Evolutionary conservation across 2,329 filamentous ascomycete species (phyloP).

Genomic region (Dothideomycetes sp.): DNA sequence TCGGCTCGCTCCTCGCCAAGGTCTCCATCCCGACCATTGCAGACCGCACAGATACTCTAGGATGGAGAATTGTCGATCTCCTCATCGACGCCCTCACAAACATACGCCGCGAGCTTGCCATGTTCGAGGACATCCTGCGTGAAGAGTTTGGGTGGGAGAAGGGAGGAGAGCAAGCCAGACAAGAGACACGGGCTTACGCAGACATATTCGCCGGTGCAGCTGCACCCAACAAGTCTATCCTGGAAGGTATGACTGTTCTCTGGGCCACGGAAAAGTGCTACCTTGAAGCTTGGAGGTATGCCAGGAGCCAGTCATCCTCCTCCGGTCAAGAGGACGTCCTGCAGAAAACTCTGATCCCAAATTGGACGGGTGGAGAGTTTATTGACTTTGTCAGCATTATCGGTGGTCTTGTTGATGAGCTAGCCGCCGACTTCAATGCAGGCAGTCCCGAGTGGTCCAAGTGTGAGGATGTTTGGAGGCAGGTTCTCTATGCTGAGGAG

Average conservation of each 20-base stretch:
- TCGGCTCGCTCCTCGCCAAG: slow-evolving; percentile 51
- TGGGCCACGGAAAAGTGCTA: slow-evolving; percentile 61
- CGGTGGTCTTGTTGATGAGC: slow-evolving; percentile 34
- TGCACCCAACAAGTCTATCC: slow-evolving; percentile 36
- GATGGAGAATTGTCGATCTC: slow-evolving; percentile 49
- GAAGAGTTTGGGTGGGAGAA: slow-evolving; percentile 10
- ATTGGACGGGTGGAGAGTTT: slow-evolving; percentile 39
- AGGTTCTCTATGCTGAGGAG: slow-evolving; percentile 36
- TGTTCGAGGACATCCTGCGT: slow-evolving; percentile 47
- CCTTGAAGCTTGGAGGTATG: slow-evolving; percentile 35
- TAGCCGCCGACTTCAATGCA: slow-evolving; percentile 28
- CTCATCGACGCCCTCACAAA: slow-evolving; percentile 54
- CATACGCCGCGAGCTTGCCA: slow-evolving; percentile 52
- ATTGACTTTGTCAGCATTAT: slow-evolving; percentile 36
- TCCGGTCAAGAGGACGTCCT: slow-evolving; percentile 30
- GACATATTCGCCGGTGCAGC: slow-evolving; percentile 49
- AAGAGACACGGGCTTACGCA: slow-evolving; percentile 34
- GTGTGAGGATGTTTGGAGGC: slow-evolving; percentile 36
- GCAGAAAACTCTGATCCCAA: slow-evolving; percentile 37
- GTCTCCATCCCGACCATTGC: slow-evolving; percentile 41
- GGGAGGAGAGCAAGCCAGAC: slow-evolving; percentile 9
- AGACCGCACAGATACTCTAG: slow-evolving; percentile 32
- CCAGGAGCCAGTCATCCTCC: slow-evolving; percentile 20
- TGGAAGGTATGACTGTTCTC: slow-evolving; percentile 59
- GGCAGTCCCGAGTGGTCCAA: slow-evolving; percentile 36